phyloP scores from a whole-genome alignment of 345 rosid genomes.

The Eucalyptus guilfoylei region DNA sequence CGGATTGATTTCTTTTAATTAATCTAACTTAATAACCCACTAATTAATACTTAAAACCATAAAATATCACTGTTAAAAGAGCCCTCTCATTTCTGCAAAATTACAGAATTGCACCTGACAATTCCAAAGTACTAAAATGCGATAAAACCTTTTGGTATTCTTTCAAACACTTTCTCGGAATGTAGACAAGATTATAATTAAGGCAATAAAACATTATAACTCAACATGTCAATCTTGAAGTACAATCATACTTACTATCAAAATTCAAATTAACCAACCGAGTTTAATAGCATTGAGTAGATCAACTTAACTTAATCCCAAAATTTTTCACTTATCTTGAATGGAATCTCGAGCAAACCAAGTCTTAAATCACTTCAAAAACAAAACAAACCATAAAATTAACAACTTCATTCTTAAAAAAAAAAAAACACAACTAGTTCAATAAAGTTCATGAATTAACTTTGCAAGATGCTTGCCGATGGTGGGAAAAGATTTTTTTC shows the following conservation, averaged over 20 bases:
- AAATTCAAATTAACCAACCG: neutral
- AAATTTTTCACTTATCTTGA: neutral
- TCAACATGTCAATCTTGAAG: neutral
- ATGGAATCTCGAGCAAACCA: neutral
- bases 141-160: neutral
- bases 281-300: neutral
- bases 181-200: neutral
- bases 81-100: neutral
- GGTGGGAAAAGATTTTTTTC: neutral
- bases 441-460: neutral
- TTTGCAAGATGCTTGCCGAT: neutral
- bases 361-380: neutral
- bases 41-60: neutral
- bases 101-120: neutral
- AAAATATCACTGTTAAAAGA: neutral
- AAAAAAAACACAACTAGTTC: neutral
- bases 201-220: neutral
- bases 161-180: neutral
- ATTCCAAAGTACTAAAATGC: neutral
- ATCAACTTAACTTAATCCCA: neutral
- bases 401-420: neutral
- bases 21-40: neutral
- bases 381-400: neutral
- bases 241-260: neutral
- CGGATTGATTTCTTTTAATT: neutral